These are phyloP conservation scores for Ensete glaucum DNA, from an alignment of 176 grass and related monocot species.

Conservation along the genomic window DNA sequence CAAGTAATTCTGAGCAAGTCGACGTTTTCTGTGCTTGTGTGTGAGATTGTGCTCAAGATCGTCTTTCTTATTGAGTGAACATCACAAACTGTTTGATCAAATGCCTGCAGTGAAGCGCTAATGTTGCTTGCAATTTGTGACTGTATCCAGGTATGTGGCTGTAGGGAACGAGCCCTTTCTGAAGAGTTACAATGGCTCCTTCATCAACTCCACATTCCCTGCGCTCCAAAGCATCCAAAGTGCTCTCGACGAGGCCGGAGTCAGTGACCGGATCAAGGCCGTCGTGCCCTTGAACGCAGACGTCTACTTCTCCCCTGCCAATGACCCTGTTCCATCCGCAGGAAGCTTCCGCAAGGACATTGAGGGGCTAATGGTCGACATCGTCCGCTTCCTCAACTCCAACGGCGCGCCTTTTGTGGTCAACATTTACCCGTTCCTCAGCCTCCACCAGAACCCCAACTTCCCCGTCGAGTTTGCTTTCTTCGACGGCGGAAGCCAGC, in stretches of 20 bases:
- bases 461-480: conserved; percentile 77
- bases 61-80: too few relatives aligned
- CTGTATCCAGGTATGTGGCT: conserved; percentile 60
- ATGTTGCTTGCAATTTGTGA: conserved; percentile 7
- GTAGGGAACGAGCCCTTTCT: conserved; percentile 90
- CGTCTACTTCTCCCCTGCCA: conserved; percentile 60
- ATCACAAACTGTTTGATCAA: too few relatives aligned
- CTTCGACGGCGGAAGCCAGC: conserved; percentile 45
- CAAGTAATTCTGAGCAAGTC: conserved; percentile 26
- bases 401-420: conserved; percentile 68
- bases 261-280: conserved; percentile 47
- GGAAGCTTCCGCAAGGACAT: conserved; percentile 70
- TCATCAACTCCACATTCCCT: conserved; percentile 64
- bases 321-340: conserved; percentile 64
- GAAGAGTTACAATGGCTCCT: conserved; percentile 54
- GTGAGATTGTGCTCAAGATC: background rate
- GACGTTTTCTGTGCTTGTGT: background rate
- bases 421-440: conserved; percentile 81
- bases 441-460: conserved; percentile 58
- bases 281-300: conserved; percentile 70
- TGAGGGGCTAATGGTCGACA: conserved; percentile 48
- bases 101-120: too few relatives aligned
- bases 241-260: conserved; percentile 53
- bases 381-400: conserved; percentile 60
- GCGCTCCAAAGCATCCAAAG: conserved; percentile 69